Evolutionary conservation across 495 filamentous ascomycete species (phyloP).

Genomic region (Hypoxylon rickii): DNA sequence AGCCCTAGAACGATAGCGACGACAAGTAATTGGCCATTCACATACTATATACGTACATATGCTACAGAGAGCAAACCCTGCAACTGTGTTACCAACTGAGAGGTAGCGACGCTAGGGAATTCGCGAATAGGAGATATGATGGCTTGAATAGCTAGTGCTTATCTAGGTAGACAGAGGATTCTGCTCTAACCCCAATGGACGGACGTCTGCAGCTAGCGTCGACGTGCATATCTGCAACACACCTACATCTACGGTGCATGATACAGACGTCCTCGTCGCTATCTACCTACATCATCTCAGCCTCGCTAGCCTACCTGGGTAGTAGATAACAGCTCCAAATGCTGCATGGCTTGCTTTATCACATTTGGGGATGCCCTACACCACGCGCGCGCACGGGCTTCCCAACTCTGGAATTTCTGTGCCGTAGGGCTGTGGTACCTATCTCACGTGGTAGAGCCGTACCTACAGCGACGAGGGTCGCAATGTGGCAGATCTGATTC

Average conservation of each 20-base stretch:
- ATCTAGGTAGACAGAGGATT: no score
- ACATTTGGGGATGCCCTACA: constrained; percentile 5
- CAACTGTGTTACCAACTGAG: constrained; percentile 26
- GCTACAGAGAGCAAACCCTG: not conserved
- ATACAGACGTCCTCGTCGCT: not conserved
- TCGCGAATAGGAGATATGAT: constrained; percentile 27
- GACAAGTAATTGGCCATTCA: constrained; percentile 7
- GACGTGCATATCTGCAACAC: constrained; percentile 35
- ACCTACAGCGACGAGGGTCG: constrained; percentile 16
- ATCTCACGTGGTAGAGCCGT: constrained; percentile 30
- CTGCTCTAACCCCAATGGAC: constrained; percentile 18
- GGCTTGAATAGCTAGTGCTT: constrained; percentile 8
- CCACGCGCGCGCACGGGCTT: constrained; percentile 14
- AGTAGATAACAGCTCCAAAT: no score
- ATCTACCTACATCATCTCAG: constrained; percentile 17
- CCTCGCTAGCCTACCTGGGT: no score
- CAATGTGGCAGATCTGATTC: constrained; percentile 15
- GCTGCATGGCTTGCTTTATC: constrained; percentile 12
- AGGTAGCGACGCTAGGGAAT: constrained; percentile 21
- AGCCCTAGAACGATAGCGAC: constrained; percentile 13
- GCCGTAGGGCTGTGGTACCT: constrained; percentile 28
- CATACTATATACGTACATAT: not conserved
- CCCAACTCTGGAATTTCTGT: constrained; percentile 4
- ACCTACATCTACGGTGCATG: constrained; percentile 22
- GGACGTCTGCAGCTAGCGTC: constrained; percentile 29